Evolutionary conservation across 495 filamentous ascomycete species (phyloP), one percentile per base, ranked within the genome.

Genomic region (Annulohypoxylon maeteangense): DNA sequence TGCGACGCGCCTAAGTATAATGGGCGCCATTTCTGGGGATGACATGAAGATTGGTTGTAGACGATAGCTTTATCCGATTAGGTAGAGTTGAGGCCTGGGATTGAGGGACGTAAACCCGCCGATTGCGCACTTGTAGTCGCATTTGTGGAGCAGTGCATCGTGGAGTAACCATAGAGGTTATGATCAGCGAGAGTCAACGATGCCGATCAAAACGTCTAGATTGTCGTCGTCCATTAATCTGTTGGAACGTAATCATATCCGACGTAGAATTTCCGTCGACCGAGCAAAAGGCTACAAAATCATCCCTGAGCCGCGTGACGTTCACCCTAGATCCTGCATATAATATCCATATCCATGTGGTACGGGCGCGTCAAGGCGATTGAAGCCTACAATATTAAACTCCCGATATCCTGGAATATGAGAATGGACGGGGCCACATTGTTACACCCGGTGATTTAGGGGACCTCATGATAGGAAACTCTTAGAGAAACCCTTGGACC

Each of bases 281-380:
- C 62, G 51, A 44, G 16, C 12, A 31, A 60, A 60, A 56, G 48
- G 12, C 18, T 5, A 36, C 27, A 7, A 22, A 32, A 71, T 67
- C 51, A 71, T 67, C 58, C 50, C 29, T 45, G 42, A 51, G 51
- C 18, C 53, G 63, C 51, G 42, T 51, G 51, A 65, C 56, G 50
- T 14, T 47, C 16, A 31, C 64, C 59, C 53, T 64, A 53, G 54
- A n/a, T 50, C 54, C 53, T 34, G 25, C 42, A 45, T 40, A 59
- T n/a, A 11, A 54, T 34, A 50, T 40, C 51, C 57, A 34, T 53
- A n/a, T n/a, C n/a, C n/a, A n/a, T n/a, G n/a, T n/a, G n/a, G n/a
- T n/a, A n/a, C n/a, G 42, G 34, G 10, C 12, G 34, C 32, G 50
- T 61, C 48, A 38, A 54, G 51, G 51, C 45, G 57, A 63, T 71